A percentile compares a stretch with the other conserved stretches of the same genome.
phyloP scores from a whole-genome alignment of 2,329 filamentous ascomycete genomes.

The Sporothrix schenckii region DNA sequence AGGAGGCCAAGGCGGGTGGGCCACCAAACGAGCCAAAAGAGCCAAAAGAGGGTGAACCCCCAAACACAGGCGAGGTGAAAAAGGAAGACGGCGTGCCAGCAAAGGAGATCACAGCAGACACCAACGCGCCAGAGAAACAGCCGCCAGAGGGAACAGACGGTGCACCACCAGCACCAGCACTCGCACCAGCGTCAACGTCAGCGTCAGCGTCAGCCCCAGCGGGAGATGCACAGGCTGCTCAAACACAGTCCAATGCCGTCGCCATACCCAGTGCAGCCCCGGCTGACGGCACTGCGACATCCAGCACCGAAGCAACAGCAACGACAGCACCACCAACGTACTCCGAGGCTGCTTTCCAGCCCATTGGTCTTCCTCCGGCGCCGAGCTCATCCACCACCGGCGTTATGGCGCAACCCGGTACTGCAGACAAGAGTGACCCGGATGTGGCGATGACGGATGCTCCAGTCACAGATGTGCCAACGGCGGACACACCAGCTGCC shows the following conservation, averaged over 20 bases:
- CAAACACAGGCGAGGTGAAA: slow-evolving; percentile 15
- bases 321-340: background rate
- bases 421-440: background rate
- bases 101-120: background rate
- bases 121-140: slow-evolving; percentile 6
- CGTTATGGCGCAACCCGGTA: background rate
- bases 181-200: background rate
- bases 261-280: background rate
- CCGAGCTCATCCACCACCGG: background rate
- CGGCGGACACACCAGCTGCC: background rate
- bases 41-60: background rate
- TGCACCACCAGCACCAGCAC: background rate
- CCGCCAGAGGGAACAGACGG: background rate
- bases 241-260: background rate
- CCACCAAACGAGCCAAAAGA: background rate
- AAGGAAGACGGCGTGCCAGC: background rate
- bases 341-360: background rate
- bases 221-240: background rate
- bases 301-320: background rate
- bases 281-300: background rate
- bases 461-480: background rate
- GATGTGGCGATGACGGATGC: slow-evolving; percentile 24
- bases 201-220: background rate
- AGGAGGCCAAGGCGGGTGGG: background rate
- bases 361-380: background rate